Evolutionary conservation across 176 grass and related monocot species (phyloP).

Genomic region (Thalia dealbata): DNA sequence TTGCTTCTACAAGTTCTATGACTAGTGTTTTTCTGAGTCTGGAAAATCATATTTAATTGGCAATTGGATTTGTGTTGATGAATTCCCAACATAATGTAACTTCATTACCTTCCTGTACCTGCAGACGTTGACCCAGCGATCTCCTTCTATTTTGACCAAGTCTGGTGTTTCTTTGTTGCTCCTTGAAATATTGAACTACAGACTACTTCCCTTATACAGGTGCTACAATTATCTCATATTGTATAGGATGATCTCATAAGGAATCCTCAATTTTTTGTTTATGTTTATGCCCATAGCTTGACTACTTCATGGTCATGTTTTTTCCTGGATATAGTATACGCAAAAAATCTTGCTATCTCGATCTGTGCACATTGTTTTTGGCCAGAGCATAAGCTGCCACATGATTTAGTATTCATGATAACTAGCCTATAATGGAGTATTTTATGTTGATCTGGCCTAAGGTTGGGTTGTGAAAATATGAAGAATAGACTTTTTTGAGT

Average conservation of each 20-base stretch:
- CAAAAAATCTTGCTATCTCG: too few relatives aligned
- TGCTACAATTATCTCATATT: slow-evolving; percentile 14
- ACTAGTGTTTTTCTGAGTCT: neutral
- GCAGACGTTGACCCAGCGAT: slow-evolving; percentile 91
- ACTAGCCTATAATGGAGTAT: too few relatives aligned
- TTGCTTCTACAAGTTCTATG: neutral
- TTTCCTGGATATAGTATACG: too few relatives aligned
- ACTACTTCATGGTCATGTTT: neutral
- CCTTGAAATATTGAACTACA: slow-evolving; percentile 97
- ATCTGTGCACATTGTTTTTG: too few relatives aligned
- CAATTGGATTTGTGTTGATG: neutral
- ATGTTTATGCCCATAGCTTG: neutral
- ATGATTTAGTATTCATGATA: too few relatives aligned
- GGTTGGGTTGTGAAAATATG: too few relatives aligned
- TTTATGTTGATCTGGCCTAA: too few relatives aligned
- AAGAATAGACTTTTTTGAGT: too few relatives aligned
- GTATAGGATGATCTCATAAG: neutral
- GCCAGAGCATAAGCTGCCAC: too few relatives aligned
- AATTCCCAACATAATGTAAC: neutral
- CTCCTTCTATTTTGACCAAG: slow-evolving; percentile 84
- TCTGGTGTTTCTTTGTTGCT: slow-evolving; percentile 84
- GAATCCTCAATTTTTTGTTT: neutral
- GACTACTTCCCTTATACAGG: slow-evolving; percentile 94
- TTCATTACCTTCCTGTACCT: slow-evolving; percentile 14
- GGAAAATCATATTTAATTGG: neutral